These are phyloP conservation scores for Backusella mclennaniae DNA, from an alignment of 192 early-diverging fungal genomes.

Conservation along the genomic window DNA sequence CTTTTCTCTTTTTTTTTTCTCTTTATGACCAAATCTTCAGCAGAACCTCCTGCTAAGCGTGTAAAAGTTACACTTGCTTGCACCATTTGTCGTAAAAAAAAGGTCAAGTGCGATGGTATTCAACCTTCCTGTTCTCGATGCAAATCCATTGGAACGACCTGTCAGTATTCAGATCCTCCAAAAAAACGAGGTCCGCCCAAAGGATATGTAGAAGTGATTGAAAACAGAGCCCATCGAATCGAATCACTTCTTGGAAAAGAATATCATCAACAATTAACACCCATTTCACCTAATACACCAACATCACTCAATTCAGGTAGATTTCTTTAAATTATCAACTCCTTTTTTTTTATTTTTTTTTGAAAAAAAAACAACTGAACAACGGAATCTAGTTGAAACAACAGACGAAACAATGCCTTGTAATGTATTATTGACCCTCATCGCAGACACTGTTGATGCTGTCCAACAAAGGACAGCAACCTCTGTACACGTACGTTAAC, in stretches of 20 bases:
- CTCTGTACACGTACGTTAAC: conserved; percentile 23
- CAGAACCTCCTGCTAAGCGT: conserved; percentile 13
- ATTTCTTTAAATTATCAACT: neutral
- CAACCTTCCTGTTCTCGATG: conserved; percentile 71
- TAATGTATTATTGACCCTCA: neutral
- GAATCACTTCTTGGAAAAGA: conserved; percentile 56
- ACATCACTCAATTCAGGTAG: neutral
- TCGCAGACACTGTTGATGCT: neutral
- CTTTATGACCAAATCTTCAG: neutral
- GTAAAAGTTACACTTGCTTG: conserved; percentile 40
- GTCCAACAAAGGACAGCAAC: conserved; percentile 1
- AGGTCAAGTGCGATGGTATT: conserved; percentile 80
- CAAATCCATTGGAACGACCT: conserved; percentile 55
- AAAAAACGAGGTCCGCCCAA: conserved; percentile 75
- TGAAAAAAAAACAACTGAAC: neutral
- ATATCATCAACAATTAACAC: neutral
- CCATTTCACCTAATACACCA: neutral
- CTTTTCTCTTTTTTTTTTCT: conserved; percentile 6
- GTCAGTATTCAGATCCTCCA: conserved; percentile 39
- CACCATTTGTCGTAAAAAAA: conserved; percentile 67
- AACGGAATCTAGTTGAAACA: neutral
- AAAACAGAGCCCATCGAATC: conserved; percentile 67
- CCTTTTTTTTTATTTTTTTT: neutral
- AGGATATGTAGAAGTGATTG: conserved; percentile 79
- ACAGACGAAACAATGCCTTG: neutral